A percentile compares a stretch with the other conserved stretches of the same genome.
These are phyloP conservation scores for Auxenochlorella pyrenoidosa DNA, from an alignment of 139 green algal genomes.

Conservation along the genomic window DNA sequence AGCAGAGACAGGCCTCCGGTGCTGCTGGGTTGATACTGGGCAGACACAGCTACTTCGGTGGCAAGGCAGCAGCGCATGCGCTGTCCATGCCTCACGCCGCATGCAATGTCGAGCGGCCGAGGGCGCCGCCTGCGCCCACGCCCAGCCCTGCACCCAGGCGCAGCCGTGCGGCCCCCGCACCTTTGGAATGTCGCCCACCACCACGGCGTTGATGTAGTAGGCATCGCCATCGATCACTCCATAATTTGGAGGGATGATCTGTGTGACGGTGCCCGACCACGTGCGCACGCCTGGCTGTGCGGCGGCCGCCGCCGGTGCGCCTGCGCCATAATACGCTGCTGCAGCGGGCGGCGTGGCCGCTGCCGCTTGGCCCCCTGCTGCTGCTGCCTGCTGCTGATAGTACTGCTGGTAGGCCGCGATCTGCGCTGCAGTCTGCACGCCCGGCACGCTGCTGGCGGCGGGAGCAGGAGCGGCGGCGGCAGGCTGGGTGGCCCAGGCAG, in stretches of 20 bases:
- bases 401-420: conserved; percentile 1
- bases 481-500: not conserved
- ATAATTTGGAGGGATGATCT: conserved; percentile 75
- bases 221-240: conserved; percentile 69
- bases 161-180: no score
- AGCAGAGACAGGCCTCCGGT: no score
- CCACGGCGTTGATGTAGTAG: conserved; percentile 63
- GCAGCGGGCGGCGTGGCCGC: not conserved
- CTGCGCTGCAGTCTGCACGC: not conserved
- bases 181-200: conserved; percentile 38
- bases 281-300: conserved; percentile 18
- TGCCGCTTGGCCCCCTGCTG: not conserved
- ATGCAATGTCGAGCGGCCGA: no score
- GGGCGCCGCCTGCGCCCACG: no score
- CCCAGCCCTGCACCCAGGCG: no score
- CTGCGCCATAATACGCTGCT: not conserved
- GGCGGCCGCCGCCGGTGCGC: not conserved
- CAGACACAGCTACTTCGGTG: not conserved
- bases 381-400: conserved; percentile 6
- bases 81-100: no score
- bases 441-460: not conserved
- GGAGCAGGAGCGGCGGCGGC: not conserved
- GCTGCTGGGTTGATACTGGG: no score
- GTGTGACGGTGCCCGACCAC: conserved; percentile 63
- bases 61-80: not conserved